Base-by-base conservation (phyloP, 2,329 filamentous ascomycete genomes). In the Periconia digitata region DNA sequence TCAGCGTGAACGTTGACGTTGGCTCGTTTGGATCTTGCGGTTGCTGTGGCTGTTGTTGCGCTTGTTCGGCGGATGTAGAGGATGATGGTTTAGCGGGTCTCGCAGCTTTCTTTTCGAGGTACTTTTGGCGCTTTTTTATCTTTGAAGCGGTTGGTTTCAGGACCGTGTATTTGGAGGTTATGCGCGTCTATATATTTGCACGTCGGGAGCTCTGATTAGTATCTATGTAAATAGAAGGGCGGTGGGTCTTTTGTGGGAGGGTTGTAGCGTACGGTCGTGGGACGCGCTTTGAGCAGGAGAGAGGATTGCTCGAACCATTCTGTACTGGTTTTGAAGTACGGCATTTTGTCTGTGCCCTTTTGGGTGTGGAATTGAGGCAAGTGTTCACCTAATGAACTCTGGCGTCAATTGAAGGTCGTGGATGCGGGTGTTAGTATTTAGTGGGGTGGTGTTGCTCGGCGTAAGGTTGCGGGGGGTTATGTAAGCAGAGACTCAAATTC, bases 131-230 rank as follows among this genome's bases (percentile, higher is more conserved):
- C 53, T 70, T 70, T 37, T 55, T 54, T 46, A 64, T 63, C 50
- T 70, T 67, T 38, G 63, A 57, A 40, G 63, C 41, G 8, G 59
- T 60, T 15, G 68, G 69, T 40, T 79, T 76, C 27, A 78, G 75
- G 69, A 92, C 85, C 69, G 84, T 86, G 83, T 97, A 99, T 79
- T 89, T 91, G 55, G 92, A 96, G 59, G 90, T 95, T 76, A 97
- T 90, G 66, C 85, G 84, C 40, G 92, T 92, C 92, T 96, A n/a
- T n/a, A n/a, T n/a, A n/a, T n/a, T n/a, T n/a, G n/a, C n/a, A n/a
- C n/a, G n/a, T n/a, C n/a, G n/a, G n/a, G n/a, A n/a, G n/a, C n/a
- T n/a, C n/a, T n/a, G n/a, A n/a, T n/a, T n/a, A n/a, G n/a, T n/a
- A n/a, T n/a, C n/a, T n/a, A n/a, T n/a, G n/a, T n/a, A n/a, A n/a